These are phyloP conservation scores for Dioscorea alata DNA, from an alignment of 106 monocot genomes.

Conservation along the genomic window DNA sequence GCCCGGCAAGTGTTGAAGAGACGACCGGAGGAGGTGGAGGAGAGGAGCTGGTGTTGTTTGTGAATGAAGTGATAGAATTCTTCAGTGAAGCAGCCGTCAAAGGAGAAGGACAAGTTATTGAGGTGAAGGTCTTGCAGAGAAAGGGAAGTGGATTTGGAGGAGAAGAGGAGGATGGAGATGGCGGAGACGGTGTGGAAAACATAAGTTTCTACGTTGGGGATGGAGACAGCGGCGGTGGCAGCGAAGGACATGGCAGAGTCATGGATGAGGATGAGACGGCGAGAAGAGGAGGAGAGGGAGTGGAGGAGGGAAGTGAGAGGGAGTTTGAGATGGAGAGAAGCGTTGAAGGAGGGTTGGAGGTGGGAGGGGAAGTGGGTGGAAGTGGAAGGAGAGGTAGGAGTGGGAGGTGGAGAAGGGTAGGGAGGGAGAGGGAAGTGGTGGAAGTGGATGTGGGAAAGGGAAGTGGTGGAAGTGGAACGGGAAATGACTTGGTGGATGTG, in stretches of 20 bases:
- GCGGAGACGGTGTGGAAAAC: constrained; percentile 60
- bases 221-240: constrained; percentile 4
- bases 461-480: constrained; percentile 11
- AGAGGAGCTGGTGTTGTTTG: constrained; percentile 17
- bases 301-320: constrained; percentile 29
- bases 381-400: constrained; percentile 10
- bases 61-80: constrained; percentile 41
- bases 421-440: constrained; percentile 36
- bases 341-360: constrained; percentile 48
- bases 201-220: constrained; percentile 33
- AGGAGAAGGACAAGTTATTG: not conserved
- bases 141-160: constrained; percentile 7
- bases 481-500: constrained; percentile 56
- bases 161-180: constrained; percentile 42
- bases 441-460: constrained; percentile 23
- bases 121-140: not conserved
- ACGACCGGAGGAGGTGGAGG: constrained; percentile 12
- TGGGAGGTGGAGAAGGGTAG: constrained; percentile 21
- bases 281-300: constrained; percentile 21
- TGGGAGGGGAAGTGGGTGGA: constrained; percentile 32
- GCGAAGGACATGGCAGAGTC: constrained; percentile 77
- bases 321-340: not conserved
- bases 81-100: constrained; percentile 43
- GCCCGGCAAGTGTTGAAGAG: constrained; percentile 49
- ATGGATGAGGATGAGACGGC: constrained; percentile 50